Percentiles rank a stretch among this genome's conserved stretches.
These are phyloP conservation scores for Podospora fimiseda DNA, from an alignment of 495 filamentous ascomycete species.

Conservation along the genomic window DNA sequence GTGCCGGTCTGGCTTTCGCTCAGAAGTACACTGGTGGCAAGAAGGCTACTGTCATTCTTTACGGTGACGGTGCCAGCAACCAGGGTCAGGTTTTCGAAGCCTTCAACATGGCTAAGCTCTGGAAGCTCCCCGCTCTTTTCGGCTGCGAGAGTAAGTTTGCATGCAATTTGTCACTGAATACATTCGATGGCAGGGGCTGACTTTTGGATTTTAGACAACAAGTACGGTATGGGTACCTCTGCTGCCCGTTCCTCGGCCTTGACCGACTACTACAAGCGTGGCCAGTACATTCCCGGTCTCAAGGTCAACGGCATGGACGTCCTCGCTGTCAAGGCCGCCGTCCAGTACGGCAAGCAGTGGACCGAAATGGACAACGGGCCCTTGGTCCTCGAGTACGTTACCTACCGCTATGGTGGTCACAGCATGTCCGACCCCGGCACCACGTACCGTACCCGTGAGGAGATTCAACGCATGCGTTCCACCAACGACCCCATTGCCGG, in stretches of 20 bases:
- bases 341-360: conserved; percentile 85
- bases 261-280: conserved; percentile 99
- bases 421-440: conserved; percentile 99
- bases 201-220: conserved; percentile 68
- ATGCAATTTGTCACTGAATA: not conserved
- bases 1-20: conserved; percentile 93
- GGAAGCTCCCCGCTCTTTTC: conserved; percentile 91
- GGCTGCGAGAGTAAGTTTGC: conserved; percentile 86
- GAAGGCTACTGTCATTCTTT: conserved; percentile 81
- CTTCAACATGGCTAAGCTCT: conserved; percentile 99
- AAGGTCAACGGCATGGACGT: conserved; percentile 99
- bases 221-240: conserved; percentile 99
- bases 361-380: conserved; percentile 76
- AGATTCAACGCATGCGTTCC: conserved; percentile 97
- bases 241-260: conserved; percentile 88
- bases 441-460: conserved; percentile 97
- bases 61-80: conserved; percentile 94
- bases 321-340: conserved; percentile 93
- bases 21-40: conserved; percentile 85
- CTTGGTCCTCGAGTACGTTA: conserved; percentile 96
- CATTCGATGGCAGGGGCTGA: conserved; percentile 18
- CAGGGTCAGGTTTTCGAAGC: conserved; percentile 99
- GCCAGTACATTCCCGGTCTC: conserved; percentile 97
- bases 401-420: conserved; percentile 98
- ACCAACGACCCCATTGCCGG: conserved; percentile 98